phyloP scores from a whole-genome alignment of 768 basidiomycete species.

The Udeniomyces megalosporus region DNA sequence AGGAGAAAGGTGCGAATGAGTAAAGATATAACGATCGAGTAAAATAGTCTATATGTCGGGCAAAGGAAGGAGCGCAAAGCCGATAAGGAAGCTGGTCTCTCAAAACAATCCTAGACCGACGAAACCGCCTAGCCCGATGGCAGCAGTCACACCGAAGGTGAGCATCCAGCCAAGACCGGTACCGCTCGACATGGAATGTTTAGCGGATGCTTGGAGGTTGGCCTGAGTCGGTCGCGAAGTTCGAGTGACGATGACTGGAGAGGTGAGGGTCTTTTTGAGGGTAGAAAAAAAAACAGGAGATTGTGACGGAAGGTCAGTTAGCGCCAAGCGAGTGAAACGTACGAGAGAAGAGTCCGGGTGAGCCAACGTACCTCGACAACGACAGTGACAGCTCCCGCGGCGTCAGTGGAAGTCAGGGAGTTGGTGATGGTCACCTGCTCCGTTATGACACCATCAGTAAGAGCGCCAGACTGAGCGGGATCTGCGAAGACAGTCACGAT shows the following conservation, averaged over 20 bases:
- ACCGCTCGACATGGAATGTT: background rate
- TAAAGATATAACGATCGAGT: too few relatives aligned
- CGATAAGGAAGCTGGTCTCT: too few relatives aligned
- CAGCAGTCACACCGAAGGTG: background rate
- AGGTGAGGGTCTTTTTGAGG: background rate
- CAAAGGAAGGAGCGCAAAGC: too few relatives aligned
- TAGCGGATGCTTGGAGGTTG: background rate
- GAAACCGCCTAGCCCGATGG: too few relatives aligned
- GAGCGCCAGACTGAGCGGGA: background rate
- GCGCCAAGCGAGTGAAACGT: too few relatives aligned
- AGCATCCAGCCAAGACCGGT: background rate
- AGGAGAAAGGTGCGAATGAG: too few relatives aligned
- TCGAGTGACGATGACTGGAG: background rate
- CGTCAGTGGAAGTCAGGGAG: background rate
- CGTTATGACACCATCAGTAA: background rate
- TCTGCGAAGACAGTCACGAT: background rate
- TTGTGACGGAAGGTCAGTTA: background rate
- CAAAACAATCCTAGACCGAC: too few relatives aligned
- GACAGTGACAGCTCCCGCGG: background rate
- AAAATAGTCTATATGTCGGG: too few relatives aligned
- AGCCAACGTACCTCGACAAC: background rate
- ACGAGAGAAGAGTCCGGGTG: background rate
- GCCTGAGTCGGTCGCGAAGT: background rate
- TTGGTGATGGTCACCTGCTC: background rate
- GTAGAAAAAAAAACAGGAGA: background rate